Evolutionary conservation across 352 stramenopile genomes (phyloP).

Genomic region (Phytopythium delawarense): DNA sequence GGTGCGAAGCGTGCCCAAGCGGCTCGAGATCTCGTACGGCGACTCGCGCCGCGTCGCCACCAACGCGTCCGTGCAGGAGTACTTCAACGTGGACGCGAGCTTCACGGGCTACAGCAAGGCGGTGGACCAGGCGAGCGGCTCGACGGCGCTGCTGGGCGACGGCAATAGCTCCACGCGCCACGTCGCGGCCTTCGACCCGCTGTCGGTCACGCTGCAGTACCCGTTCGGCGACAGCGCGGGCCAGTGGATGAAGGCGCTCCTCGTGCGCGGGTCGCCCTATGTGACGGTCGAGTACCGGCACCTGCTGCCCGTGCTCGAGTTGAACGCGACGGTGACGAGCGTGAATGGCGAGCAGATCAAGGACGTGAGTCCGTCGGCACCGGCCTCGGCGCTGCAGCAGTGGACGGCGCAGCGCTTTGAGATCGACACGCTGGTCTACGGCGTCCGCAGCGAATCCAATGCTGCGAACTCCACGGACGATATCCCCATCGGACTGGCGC

Average conservation of each 20-base stretch:
- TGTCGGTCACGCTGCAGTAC: slow-evolving; percentile 69
- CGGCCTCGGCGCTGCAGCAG: slow-evolving; percentile 26
- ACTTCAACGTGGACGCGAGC: slow-evolving; percentile 75
- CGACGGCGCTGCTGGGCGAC: slow-evolving; percentile 39
- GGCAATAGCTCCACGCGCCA: slow-evolving; percentile 61
- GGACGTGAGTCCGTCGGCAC: slow-evolving; percentile 14
- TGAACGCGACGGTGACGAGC: slow-evolving; percentile 53
- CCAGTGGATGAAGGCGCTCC: slow-evolving; percentile 46
- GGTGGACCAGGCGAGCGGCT: slow-evolving; percentile 9
- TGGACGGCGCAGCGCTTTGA: slow-evolving; percentile 65
- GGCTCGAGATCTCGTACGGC: slow-evolving; percentile 81
- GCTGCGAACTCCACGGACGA: slow-evolving; percentile 9
- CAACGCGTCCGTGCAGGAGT: slow-evolving; percentile 59
- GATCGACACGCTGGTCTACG: slow-evolving; percentile 63
- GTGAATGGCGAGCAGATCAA: slow-evolving; percentile 52
- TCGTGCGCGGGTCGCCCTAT: slow-evolving; percentile 75
- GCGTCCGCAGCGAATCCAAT: slow-evolving; percentile 23
- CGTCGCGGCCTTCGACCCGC: slow-evolving; percentile 61
- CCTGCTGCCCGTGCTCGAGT: slow-evolving; percentile 62
- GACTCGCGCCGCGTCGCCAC: slow-evolving; percentile 68
- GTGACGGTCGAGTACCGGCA: slow-evolving; percentile 76
- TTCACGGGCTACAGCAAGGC: slow-evolving; percentile 61
- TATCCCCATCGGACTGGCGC: slow-evolving; percentile 1
- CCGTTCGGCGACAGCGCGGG: slow-evolving; percentile 30
- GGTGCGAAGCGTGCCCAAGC: slow-evolving; percentile 56